Evolutionary conservation across 257 asterid species (phyloP), one percentile per base, ranked within the genome.

Genomic region (Gentiana straminea): DNA sequence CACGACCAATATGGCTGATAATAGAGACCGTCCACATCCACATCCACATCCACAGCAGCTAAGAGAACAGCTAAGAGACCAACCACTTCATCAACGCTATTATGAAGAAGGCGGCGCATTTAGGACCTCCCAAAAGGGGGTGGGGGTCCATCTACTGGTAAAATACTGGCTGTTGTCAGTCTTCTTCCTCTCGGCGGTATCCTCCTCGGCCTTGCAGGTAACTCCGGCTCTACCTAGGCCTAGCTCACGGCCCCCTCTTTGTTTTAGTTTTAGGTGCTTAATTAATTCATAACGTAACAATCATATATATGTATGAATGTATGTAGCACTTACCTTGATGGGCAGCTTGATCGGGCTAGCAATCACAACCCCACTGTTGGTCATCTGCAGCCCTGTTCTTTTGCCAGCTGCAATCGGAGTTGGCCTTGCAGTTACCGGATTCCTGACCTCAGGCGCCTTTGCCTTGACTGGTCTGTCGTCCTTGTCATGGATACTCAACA

Each of bases 401-500:
- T 75, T 89, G 13, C 97, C 97, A 0, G 93, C 95, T 32, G 70
- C 70, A 39, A 45, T 80, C 12, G 54, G 76, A 0, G 0, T 77
- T 3, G 86, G 53, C 12, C 81, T 86, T 7, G 74, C 94, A 1
- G 90, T 86, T 4, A 57, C 80, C 2, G 95, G 88, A 1, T 71
- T 86, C 37, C 33, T 89, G 10, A 67, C 95, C 1, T 89, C 94
- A 0, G 94, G 97, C 0, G 94, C 94, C 1, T 81, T 89, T 45
- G 95, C 94, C 12, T 66, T 86, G 3, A 81, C 90, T 4, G 95
- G 95, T 0, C 79, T 89, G 5, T 78, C 94, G 13, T 81, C 95
- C 7, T 68, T 89, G 0, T 81, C 94, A n/a, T 85, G 89, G 89
- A 83, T 83, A 2, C 37, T 83, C 60, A 89, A 74, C 48, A 66